Conservation (phyloP, 2,329 filamentous ascomycete genomes). For the Elsinoe arachidis region DNA sequence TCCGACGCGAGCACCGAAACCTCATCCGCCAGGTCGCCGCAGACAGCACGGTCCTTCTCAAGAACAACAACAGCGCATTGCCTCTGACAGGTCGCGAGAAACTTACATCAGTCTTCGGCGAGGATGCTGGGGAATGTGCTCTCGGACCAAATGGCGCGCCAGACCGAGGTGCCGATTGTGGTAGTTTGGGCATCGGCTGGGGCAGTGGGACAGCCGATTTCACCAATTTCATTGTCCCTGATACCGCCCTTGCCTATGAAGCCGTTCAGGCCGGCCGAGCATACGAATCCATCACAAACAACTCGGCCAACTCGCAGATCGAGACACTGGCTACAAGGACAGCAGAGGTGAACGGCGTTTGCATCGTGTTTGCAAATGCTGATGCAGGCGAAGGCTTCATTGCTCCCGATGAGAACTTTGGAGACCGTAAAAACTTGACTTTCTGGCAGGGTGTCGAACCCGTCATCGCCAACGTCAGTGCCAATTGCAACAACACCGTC, state of each 20-base stretch:
- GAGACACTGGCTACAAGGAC: conserved; percentile 24
- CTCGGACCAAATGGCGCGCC: conserved; percentile 40
- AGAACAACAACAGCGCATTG: conserved; percentile 36
- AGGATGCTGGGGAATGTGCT: conserved; percentile 39
- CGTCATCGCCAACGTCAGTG: conserved; percentile 67
- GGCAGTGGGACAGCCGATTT: conserved; percentile 36
- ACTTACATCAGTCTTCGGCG: conserved; percentile 42
- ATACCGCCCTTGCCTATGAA: conserved; percentile 24
- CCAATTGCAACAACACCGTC: conserved; percentile 72
- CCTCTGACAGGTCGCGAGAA: conserved; percentile 39
- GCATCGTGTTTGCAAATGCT: conserved; percentile 42
- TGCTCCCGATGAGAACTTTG: conserved; percentile 34
- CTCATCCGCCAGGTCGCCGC: conserved; percentile 58
- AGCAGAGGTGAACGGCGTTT: conserved; percentile 19
- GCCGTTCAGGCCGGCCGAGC: conserved; percentile 18
- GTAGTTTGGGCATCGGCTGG: conserved; percentile 41
- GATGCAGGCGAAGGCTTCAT: conserved; percentile 43
- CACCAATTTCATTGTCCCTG: conserved; percentile 25
- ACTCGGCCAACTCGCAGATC: conserved; percentile 20
- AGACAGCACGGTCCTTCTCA: conserved; percentile 42
- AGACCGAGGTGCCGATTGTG: conserved; percentile 38
- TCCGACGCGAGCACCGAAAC: conserved; percentile 60
- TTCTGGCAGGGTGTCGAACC: conserved; percentile 33
- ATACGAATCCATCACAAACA: conserved; percentile 23
- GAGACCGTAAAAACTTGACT: conserved; percentile 42